These are phyloP conservation scores for Geotrichum histeridarum DNA, from an alignment of 1,139 yeast genomes.

Conservation along the genomic window DNA sequence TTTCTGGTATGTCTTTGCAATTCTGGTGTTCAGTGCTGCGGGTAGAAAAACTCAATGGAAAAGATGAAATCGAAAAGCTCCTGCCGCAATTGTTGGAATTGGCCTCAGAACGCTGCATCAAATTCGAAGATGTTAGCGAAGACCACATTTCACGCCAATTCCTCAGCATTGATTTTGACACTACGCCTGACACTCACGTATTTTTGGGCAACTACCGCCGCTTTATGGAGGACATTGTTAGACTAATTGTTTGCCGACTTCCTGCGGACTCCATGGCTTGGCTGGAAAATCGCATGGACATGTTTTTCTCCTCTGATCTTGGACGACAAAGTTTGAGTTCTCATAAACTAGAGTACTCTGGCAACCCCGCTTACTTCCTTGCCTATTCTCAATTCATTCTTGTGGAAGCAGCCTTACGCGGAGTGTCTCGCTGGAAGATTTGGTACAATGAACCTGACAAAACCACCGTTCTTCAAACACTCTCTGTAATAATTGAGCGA, in stretches of 20 bases:
- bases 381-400: slow-evolving; percentile 81
- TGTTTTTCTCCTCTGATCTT: slow-evolving; percentile 65
- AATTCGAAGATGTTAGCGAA: slow-evolving; percentile 64
- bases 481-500: slow-evolving; percentile 62
- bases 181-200: slow-evolving; percentile 70
- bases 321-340: slow-evolving; percentile 63
- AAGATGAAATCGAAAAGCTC: slow-evolving; percentile 45
- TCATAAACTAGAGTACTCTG: slow-evolving; percentile 50
- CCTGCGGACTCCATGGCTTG: slow-evolving; percentile 79
- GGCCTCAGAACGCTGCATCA: slow-evolving; percentile 73
- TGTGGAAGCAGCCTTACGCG: slow-evolving; percentile 85
- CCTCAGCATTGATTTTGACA: slow-evolving; percentile 81
- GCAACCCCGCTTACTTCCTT: slow-evolving; percentile 64
- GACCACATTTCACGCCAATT: slow-evolving; percentile 59
- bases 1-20: slow-evolving; percentile 84
- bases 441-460: slow-evolving; percentile 75
- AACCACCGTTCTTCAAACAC: slow-evolving; percentile 49
- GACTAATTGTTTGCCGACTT: slow-evolving; percentile 79
- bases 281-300: slow-evolving; percentile 69
- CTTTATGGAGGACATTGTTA: slow-evolving; percentile 82
- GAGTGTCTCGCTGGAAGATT: slow-evolving; percentile 93
- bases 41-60: slow-evolving; percentile 59
- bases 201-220: slow-evolving; percentile 78
- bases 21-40: slow-evolving; percentile 92
- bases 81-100: slow-evolving; percentile 67